phyloP scores from a whole-genome alignment of 2,329 filamentous ascomycete genomes.

The Scopulariopsis brevicaulis region DNA sequence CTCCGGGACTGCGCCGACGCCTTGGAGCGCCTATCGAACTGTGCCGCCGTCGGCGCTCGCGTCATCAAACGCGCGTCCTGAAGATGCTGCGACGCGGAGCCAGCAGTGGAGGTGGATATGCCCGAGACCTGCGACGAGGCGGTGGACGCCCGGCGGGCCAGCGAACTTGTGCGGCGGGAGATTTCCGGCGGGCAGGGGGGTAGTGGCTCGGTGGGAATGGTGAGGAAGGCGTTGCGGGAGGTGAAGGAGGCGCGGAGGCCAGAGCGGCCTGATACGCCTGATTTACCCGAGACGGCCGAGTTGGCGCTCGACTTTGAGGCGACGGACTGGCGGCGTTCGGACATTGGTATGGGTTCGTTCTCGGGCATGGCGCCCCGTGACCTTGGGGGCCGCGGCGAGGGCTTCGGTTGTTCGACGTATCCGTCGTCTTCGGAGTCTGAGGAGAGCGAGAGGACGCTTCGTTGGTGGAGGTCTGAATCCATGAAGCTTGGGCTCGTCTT shows the following conservation, averaged over 20 bases:
- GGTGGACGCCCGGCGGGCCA: conserved; percentile 9
- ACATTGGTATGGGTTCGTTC: background rate
- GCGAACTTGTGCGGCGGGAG: conserved; percentile 15
- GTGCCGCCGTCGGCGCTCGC: conserved; percentile 22
- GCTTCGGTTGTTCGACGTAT: conserved; percentile 5
- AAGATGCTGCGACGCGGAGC: conserved; percentile 12
- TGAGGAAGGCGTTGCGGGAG: conserved; percentile 27
- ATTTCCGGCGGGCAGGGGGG: background rate
- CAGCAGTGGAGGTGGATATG: conserved; percentile 17
- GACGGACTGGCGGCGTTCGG: conserved; percentile 1
- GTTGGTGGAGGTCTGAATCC: conserved; percentile 39
- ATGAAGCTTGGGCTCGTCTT: conserved; percentile 33
- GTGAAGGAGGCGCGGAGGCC: conserved; percentile 27
- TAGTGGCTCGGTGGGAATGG: conserved; percentile 20
- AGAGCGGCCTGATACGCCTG: conserved; percentile 12
- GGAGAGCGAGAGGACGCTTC: conserved; percentile 43
- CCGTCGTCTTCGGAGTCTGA: conserved; percentile 45
- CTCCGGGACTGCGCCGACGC: conserved; percentile 4
- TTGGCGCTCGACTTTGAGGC: conserved; percentile 16
- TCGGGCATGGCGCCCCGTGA: background rate
- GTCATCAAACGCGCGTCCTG: conserved; percentile 24
- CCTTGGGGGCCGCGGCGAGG: background rate
- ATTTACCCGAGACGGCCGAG: conserved; percentile 10
- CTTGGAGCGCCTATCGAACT: conserved; percentile 6
- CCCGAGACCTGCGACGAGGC: conserved; percentile 18